Evolutionary conservation across 2,329 filamentous ascomycete species (phyloP).

Genomic region (Aspergillus calidoustus): DNA sequence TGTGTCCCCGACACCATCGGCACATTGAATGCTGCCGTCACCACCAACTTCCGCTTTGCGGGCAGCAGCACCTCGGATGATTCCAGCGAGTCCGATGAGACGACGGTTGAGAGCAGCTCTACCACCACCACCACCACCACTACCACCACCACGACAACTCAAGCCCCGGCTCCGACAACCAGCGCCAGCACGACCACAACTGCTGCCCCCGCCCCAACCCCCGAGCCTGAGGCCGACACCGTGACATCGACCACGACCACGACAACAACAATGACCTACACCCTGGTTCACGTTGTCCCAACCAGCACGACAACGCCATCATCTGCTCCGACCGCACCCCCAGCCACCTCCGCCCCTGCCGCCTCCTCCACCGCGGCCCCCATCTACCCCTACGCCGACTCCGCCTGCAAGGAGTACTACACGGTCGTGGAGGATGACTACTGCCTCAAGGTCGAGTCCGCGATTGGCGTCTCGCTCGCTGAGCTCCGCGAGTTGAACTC

Average conservation of each 20-base stretch:
- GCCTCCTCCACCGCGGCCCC: conserved; percentile 19
- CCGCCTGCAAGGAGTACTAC: conserved; percentile 21
- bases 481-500: conserved; percentile 33
- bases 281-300: background rate
- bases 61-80: conserved; percentile 2
- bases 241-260: background rate
- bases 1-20: conserved; percentile 25
- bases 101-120: background rate
- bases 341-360: background rate
- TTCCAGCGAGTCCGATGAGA: background rate
- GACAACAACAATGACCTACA: background rate
- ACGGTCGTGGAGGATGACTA: conserved; percentile 31
- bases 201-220: background rate
- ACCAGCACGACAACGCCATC: background rate
- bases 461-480: conserved; percentile 25
- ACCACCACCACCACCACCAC: background rate
- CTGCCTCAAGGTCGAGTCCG: conserved; percentile 29
- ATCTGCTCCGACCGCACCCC: background rate
- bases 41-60: conserved; percentile 17
- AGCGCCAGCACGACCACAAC: conserved; percentile 2
- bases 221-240: conserved; percentile 1
- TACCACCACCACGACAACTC: background rate
- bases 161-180: background rate
- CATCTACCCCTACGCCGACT: conserved; percentile 29
- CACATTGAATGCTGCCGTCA: conserved; percentile 19